These are phyloP conservation scores for Copromyces sp. DNA, from an alignment of 495 filamentous ascomycete species.

Conservation along the genomic window DNA sequence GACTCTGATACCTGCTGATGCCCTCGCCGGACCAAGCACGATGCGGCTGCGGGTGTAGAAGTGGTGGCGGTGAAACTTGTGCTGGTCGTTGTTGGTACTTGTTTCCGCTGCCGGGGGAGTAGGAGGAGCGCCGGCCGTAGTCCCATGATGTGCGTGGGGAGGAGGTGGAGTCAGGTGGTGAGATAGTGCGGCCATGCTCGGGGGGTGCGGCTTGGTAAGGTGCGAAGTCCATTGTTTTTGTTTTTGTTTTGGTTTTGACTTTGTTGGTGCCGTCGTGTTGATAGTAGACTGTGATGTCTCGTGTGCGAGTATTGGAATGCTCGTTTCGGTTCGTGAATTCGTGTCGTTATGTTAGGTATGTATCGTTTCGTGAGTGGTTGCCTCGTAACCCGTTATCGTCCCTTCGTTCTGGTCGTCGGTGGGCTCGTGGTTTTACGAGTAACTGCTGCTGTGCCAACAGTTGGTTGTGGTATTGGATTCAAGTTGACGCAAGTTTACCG, in stretches of 20 bases:
- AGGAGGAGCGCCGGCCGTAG: constrained; percentile 27
- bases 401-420: neutral
- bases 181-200: constrained; percentile 63
- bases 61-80: constrained; percentile 31
- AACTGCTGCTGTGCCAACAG: neutral
- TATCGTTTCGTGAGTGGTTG: neutral
- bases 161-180: constrained; percentile 44
- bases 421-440: neutral
- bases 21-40: constrained; percentile 36
- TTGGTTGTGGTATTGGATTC: neutral
- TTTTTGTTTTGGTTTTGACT: neutral
- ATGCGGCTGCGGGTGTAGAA: constrained; percentile 41
- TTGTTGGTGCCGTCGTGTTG: neutral
- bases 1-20: constrained; percentile 15
- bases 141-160: constrained; percentile 44
- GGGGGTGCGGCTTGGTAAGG: constrained; percentile 87
- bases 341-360: neutral
- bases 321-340: neutral
- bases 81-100: constrained; percentile 27
- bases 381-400: neutral
- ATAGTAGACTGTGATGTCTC: neutral
- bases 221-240: constrained; percentile 70
- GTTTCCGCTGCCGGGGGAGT: constrained; percentile 30
- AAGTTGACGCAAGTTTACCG: neutral
- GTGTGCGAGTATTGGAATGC: neutral